These are phyloP conservation scores for Cichorium intybus DNA, from an alignment of 140 eudicot species.

Conservation along the genomic window DNA sequence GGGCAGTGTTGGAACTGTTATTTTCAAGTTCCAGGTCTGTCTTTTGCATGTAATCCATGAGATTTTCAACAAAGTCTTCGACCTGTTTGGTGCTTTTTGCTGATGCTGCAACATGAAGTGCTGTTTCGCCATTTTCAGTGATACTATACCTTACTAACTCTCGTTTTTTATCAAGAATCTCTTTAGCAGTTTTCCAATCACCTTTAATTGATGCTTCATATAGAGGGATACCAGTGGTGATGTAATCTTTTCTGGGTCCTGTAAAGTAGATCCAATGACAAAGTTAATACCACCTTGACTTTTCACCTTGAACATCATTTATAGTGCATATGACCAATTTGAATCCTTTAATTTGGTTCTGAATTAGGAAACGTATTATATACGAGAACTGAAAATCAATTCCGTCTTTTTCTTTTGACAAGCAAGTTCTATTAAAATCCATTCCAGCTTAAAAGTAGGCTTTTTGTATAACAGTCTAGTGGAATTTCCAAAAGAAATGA, in stretches of 20 bases:
- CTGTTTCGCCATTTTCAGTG: conserved; percentile 21
- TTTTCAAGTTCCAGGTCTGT: neutral
- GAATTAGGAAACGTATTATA: too few species aligned
- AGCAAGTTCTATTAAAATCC: too few species aligned
- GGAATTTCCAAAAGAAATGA: too few species aligned
- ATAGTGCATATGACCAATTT: neutral
- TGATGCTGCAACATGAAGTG: conserved; percentile 34
- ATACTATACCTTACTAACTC: conserved; percentile 12
- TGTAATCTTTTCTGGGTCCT: neutral
- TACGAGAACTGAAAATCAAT: too few species aligned
- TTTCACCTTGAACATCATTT: neutral
- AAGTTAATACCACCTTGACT: neutral
- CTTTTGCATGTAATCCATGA: conserved; percentile 6
- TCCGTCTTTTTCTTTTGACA: too few species aligned
- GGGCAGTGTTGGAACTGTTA: conserved; percentile 20
- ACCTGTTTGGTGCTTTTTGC: neutral
- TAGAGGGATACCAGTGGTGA: neutral
- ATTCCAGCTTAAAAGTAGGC: too few species aligned
- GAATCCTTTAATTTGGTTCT: neutral
- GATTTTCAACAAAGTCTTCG: neutral
- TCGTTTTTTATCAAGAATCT: neutral
- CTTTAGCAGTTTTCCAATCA: conserved; percentile 24
- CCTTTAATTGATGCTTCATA: conserved; percentile 24
- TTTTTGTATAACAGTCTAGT: too few species aligned
- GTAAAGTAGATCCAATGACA: too few species aligned